phyloP scores from a whole-genome alignment of 2,329 filamentous ascomycete species.

The Pseudocercospora ulei region DNA sequence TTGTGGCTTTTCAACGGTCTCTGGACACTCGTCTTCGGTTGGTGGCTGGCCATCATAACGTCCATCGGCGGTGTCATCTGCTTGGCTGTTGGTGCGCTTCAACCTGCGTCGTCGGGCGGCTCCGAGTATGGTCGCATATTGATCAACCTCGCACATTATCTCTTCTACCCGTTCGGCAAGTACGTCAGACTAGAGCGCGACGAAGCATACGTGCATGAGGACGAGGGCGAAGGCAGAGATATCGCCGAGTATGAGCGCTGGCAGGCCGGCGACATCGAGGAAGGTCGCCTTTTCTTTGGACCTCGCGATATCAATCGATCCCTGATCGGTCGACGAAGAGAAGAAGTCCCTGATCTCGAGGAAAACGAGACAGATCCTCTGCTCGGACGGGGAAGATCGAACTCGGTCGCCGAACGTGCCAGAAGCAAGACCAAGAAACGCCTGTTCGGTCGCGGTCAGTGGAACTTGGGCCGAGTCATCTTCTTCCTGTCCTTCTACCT shows the following conservation, averaged over 20 bases:
- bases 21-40: conserved; percentile 88
- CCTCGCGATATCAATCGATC: conserved; percentile 60
- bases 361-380: conserved; percentile 82
- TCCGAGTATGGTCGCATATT: conserved; percentile 77
- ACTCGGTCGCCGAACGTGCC: conserved; percentile 24
- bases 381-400: conserved; percentile 49
- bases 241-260: conserved; percentile 98
- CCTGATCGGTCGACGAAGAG: conserved; percentile 72
- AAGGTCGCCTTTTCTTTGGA: conserved; percentile 91
- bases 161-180: conserved; percentile 94
- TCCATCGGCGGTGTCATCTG: conserved; percentile 66
- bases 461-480: conserved; percentile 86
- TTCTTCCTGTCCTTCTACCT: conserved; percentile 97
- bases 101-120: conserved; percentile 62
- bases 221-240: conserved; percentile 88
- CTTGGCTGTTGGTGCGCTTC: conserved; percentile 66
- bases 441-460: conserved; percentile 87
- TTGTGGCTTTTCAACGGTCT: conserved; percentile 77
- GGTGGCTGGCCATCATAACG: conserved; percentile 81
- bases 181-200: conserved; percentile 90
- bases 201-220: conserved; percentile 86
- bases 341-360: conserved; percentile 67
- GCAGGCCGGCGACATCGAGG: conserved; percentile 94
- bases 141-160: conserved; percentile 71
- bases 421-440: conserved; percentile 56